Evolutionary conservation across 345 rosid species (phyloP).

Genomic region (Mercurialis annua): DNA sequence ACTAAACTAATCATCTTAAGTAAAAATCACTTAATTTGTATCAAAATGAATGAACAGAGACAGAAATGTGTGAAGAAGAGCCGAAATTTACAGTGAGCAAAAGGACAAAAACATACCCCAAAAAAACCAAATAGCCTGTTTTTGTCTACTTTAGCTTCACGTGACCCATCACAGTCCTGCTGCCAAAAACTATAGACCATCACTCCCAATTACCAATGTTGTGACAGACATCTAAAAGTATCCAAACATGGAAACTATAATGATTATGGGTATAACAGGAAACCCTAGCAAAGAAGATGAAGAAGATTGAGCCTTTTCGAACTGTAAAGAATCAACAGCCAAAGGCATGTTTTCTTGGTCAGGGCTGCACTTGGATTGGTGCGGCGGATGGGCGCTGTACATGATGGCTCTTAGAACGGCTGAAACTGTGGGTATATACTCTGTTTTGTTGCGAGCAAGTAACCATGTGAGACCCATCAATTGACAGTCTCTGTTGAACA

Average conservation of each 20-base stretch:
- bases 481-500: constrained; percentile 91
- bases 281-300: constrained; percentile 27
- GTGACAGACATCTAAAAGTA: background rate
- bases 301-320: constrained; percentile 46
- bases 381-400: constrained; percentile 84
- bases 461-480: constrained; percentile 99
- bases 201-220: background rate
- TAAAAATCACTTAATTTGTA: background rate
- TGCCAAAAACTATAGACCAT: background rate
- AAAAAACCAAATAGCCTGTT: too few relatives aligned
- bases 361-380: constrained; percentile 79
- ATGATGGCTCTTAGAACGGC: constrained; percentile 90
- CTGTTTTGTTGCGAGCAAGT: constrained; percentile 90
- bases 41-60: background rate
- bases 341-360: constrained; percentile 99
- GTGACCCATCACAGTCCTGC: too few relatives aligned
- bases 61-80: background rate
- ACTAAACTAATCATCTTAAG: background rate
- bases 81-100: constrained; percentile 22
- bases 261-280: constrained; percentile 37
- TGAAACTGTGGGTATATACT: constrained; percentile 93
- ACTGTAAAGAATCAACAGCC: constrained; percentile 95
- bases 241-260: constrained; percentile 25
- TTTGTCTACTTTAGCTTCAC: too few relatives aligned
- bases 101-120: constrained; percentile 19